Base-by-base conservation (phyloP, 345 rosid genomes). In the Pelargonium nanum region DNA sequence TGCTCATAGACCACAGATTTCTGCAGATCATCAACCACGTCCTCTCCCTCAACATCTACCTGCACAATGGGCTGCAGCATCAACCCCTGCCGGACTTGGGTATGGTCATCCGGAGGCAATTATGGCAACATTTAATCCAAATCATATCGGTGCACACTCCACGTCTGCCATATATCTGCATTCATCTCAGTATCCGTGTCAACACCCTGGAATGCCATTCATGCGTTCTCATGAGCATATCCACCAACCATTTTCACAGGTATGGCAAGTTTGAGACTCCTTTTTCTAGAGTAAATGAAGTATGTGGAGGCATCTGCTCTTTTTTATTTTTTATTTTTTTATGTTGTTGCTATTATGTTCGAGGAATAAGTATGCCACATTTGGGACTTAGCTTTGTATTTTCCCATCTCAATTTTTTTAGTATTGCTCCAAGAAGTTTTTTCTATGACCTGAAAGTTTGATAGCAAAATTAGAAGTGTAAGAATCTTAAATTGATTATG, bases 61-160 rank as follows among this genome's bases (percentile, higher is more conserved):
- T 54, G 83, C 74, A 60, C 73, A 75, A 12, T 84, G 95, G 91
- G 60, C 65, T 22, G 75, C 78, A 53, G 67, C 85, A 50, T 76
- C 87, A 24, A 60, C 68, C 13, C 72, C 86, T 56, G 64, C 80
- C 13, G 91, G 84, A 66, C 78, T 85, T 58, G 77, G 78, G 12
- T 87, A 84, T 68, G 90, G 88, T 65, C 95, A 77, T 73, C 91
- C 91, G 34, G 95, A 85, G 61, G 54, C 92, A 26, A 74, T 85
- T 77, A 79, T 83, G 78, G 65, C 82, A 54, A 72, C 82, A 44
- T 85, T 75, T 69, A 85, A 73, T 74, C 84, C 86, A 9, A 76
- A 72, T 78, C 88, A 76, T 68, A 77, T 76, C 40, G 80, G 82
- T 60, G 79, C 77, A 24, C 88, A 60, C 56, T 63, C 91, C 12